Conservation (phyloP, 129 eudicot species). For the Pulicaria dysenterica region DNA sequence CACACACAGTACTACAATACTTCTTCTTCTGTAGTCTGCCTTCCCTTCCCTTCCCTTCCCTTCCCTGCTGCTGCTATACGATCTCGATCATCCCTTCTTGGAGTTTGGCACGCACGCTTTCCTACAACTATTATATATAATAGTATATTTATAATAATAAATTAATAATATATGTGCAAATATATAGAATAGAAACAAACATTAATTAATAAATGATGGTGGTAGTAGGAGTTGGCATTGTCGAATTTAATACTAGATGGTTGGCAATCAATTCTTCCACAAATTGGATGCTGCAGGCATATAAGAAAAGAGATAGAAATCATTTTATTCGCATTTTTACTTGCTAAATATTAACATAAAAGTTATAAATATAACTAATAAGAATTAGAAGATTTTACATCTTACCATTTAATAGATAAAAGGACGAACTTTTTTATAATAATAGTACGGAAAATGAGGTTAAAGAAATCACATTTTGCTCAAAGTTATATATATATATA, state of each 20-base stretch:
- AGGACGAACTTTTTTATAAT: no score
- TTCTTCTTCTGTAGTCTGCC: neutral
- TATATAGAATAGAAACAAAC: neutral
- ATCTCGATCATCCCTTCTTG: constrained; percentile 31
- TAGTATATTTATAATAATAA: neutral
- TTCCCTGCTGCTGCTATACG: constrained; percentile 7
- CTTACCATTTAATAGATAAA: no score
- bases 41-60: no score
- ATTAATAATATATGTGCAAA: neutral
- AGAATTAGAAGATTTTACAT: no score
- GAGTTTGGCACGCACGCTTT: constrained; percentile 45
- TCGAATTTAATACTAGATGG: constrained; percentile 32
- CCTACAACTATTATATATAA: constrained; percentile 22
- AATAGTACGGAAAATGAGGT: no score
- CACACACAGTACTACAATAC: constrained; percentile 15
- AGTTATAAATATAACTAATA: no score
- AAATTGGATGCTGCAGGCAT: constrained; percentile 15
- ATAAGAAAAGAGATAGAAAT: no score
- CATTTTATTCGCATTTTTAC: no score
- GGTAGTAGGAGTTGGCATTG: constrained; percentile 36
- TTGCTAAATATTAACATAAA: no score
- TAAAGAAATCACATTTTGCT: no score
- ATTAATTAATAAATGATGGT: constrained; percentile 11
- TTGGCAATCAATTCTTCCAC: constrained; percentile 29
- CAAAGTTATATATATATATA: no score